Base-by-base conservation (phyloP, 2,329 filamentous ascomycete genomes). In the Trichoderma koningii region DNA sequence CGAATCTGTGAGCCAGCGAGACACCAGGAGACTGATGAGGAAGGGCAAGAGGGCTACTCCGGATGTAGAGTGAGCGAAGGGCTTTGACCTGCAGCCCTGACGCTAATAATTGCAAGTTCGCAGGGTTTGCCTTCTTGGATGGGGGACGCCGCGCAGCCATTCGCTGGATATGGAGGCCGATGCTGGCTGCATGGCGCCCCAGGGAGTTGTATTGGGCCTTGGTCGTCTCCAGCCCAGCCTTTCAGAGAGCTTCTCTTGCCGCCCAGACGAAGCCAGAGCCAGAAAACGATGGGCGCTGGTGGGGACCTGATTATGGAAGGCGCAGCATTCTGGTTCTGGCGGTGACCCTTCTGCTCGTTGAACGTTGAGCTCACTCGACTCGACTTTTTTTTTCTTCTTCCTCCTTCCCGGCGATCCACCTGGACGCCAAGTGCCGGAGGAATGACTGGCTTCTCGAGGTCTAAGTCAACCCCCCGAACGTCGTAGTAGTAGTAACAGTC, bases 161-260 rank as follows among this genome's bases (percentile, higher is more conserved):
- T 67, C 55, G 66, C 51, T 65, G 62, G 61, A 53, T 64, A 53
- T 26, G 19, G 55, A 66, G 41, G 45, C 48, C 52, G 57, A 59
- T 60, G 55, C 59, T 55, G 51, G 41, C 41, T 55, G 66, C 55
- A 68, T 64, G 65, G 51, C 69, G 69, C 72, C 55, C 70, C 67
- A 67, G 66, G 44, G 30, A 55, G 30, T 51, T 23, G 55, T 48
- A 51, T 65, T 50, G 41, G 50, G 44, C 26, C 66, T 55, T 61
- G 62, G 67, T 47, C 38, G 50, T 55, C 26, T 55, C 67, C 41
- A 68, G 71, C 23, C 64, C 69, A 71, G 73, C 77, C 76, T 78
- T 78, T 79, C 76, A 78, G 70, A 72, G 71, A 66, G 72, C 72
- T 70, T 68, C 71, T 74, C 69, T 78, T 77, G 72, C 76, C 77